Evolutionary conservation across 2,329 filamentous ascomycete genomes (phyloP), one percentile per base, ranked within the genome.

Genomic region (Aspergillus caelatus): DNA sequence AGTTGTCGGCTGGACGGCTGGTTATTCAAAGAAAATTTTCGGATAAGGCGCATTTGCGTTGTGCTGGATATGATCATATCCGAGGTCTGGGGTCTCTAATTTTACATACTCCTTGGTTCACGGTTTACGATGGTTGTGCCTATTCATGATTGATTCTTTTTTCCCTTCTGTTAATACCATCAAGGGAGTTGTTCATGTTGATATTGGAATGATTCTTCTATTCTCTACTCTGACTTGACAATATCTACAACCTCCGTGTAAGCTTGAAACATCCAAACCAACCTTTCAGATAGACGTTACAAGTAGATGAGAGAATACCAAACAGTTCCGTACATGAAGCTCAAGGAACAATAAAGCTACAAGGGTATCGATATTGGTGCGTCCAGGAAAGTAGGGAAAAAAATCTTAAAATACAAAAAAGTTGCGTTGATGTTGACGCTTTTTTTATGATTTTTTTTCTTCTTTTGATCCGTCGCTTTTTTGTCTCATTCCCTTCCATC

Each of bases 331-430:
- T 55, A 30, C 23, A 23, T 21, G 43, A 54, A 63, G 46, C 32
- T 10, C 52, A 57, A 39, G 21, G 45, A 54, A 53, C 50, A 48
- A 52, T n/a, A 36, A 65, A 70, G 58, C 63, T 74, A 70, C 66
- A 71, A 75, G 74, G 74, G 73, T 75, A 75, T 75, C 74, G 73
- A 75, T 75, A 70, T 73, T 72, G 71, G 69, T 68, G 68, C 72
- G 70, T 69, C 66, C 63, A 62, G 60, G 65, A 56, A 61, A 23
- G 19, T 41, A 58, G 34, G 26, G 41, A 57, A 45, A 57, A 62
- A 69, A 64, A 63, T 66, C 64, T 61, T 74, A 74, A 69, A 72
- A 65, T 74, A 74, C 72, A 75, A 69, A 68, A 73, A 65, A 58
- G 55, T 39, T 59, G 28, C 36, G 52, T 48, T 43, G 32, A 39